Evolutionary conservation across 495 filamentous ascomycete genomes (phyloP), one percentile per base, ranked within the genome.

Genomic region (Talaromyces stipitatus): DNA sequence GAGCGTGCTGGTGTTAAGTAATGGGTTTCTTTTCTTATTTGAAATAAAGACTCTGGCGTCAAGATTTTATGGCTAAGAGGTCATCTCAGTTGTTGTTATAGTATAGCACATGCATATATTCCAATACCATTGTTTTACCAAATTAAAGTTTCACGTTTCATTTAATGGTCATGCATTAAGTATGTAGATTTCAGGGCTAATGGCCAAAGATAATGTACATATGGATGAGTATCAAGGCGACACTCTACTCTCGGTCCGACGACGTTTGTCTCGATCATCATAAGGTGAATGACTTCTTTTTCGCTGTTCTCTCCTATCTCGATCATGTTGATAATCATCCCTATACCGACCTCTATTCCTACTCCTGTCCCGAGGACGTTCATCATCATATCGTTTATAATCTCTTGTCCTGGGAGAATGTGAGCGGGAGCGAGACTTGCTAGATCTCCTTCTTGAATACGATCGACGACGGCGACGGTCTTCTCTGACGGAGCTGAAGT

Each of bases 271-370:
- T 30, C 80, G 77, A 63, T 85, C 81, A 23, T 72, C 67, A 60
- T 85, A 81, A 7, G 78, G 78, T 22, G 86, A 88, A 9, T 78
- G 81, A 54, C 83, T 86, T 48, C 87, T 75, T 67, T 88, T 89
- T 58, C 82, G 71, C 48, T 81, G 72, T 0, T 50, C 55, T 27
- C 45, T 58, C 55, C 70, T 69, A 57, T 73, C 60, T 26, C 57
- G 32, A 18, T 66, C 64, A 20, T 60, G 57, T 24, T 58, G 57
- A 56, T 66, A 64, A 23, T 82, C 75, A 60, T 83, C 76, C 52
- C 77, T 62, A n/a, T 79, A 77, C 55, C 81, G 72, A 51, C 72
- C 68, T 57, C 74, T 65, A 51, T 27, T 67, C 72, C 60, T 69
- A 61, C 55, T 61, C 58, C 68, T 66, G 57, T 77, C 70, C 11